These are phyloP conservation scores for Agaricus sinodeliciosus DNA, from an alignment of 768 basidiomycete genomes.

Conservation along the genomic window DNA sequence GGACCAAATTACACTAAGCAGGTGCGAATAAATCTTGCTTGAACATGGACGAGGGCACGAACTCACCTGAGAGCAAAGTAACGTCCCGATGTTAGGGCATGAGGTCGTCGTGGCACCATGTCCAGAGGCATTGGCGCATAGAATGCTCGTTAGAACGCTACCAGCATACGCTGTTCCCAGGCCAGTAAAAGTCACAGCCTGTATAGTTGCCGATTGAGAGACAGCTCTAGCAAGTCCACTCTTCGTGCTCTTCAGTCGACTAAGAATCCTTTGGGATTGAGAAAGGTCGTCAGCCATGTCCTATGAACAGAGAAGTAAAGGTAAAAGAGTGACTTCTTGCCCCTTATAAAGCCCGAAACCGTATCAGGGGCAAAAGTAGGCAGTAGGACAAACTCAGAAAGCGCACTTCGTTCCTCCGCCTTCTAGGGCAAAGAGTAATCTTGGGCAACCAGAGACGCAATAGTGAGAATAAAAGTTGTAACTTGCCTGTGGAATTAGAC, in stretches of 20 bases:
- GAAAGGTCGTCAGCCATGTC: background rate
- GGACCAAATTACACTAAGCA: background rate
- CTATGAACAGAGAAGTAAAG: background rate
- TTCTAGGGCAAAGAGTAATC: too few species aligned
- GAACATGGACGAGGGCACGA: background rate
- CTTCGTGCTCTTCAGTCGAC: background rate
- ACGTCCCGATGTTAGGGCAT: constrained; percentile 16
- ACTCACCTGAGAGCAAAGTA: constrained; percentile 24
- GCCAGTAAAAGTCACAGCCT: background rate
- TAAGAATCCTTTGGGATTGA: background rate
- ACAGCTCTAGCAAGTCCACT: background rate
- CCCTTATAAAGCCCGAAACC: background rate
- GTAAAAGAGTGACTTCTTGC: background rate
- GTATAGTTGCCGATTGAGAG: background rate
- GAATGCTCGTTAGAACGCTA: constrained; percentile 11
- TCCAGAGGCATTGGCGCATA: constrained; percentile 16
- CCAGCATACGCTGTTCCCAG: background rate
- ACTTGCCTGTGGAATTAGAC: too few species aligned
- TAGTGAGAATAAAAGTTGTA: too few species aligned
- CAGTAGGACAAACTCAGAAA: too few species aligned
- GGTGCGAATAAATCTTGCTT: background rate
- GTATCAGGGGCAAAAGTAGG: background rate
- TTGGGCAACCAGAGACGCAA: too few species aligned
- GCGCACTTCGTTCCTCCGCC: too few species aligned
- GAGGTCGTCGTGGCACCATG: constrained; percentile 12